phyloP scores from a whole-genome alignment of 2,329 filamentous ascomycete species.

The Bertia moriformis region DNA sequence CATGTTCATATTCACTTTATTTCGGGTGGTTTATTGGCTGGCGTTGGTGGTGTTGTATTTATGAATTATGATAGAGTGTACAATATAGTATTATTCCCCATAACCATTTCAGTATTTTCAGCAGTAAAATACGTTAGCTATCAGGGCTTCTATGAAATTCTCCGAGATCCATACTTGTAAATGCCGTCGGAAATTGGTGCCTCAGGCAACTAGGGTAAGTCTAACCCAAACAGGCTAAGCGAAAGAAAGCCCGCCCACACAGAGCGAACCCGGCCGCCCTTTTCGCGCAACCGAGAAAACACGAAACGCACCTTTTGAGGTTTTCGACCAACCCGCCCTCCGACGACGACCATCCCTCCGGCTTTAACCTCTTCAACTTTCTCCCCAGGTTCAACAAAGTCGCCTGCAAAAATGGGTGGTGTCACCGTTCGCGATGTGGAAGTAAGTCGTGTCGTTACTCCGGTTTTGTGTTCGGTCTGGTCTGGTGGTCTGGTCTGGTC shows the following conservation, averaged over 20 bases:
- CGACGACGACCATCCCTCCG: background rate
- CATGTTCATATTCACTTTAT: background rate
- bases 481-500: too few relatives aligned
- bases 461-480: too few relatives aligned
- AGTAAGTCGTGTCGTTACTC: constrained; percentile 16
- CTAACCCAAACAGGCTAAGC: background rate
- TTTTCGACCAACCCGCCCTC: background rate
- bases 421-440: constrained; percentile 44
- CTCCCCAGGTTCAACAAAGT: background rate
- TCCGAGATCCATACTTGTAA: too few relatives aligned
- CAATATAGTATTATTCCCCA: too few relatives aligned
- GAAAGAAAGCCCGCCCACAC: background rate
- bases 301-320: background rate
- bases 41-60: background rate
- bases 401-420: constrained; percentile 37
- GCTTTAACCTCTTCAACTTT: background rate
- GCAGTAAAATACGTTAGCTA: too few relatives aligned
- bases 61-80: background rate
- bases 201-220: background rate
- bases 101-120: background rate
- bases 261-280: too few relatives aligned
- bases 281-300: too few relatives aligned
- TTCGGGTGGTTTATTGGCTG: background rate
- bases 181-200: too few relatives aligned
- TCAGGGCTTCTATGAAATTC: too few relatives aligned